Conservation (phyloP, 805 yeast species). For the Tetrapisispora taiwanensis region DNA sequence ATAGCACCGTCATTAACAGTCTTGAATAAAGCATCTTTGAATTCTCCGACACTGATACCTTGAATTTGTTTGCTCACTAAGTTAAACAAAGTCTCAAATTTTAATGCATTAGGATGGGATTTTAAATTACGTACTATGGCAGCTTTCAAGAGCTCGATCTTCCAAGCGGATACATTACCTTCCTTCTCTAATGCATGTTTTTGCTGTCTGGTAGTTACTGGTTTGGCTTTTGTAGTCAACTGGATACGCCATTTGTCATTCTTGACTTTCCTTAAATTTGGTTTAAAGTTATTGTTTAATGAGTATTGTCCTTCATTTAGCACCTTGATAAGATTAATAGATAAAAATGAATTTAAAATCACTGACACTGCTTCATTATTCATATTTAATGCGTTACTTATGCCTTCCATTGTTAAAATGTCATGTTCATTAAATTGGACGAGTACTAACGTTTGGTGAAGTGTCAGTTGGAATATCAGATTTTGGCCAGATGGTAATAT, state of each 20-base stretch:
- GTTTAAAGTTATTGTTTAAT: constrained; percentile 16
- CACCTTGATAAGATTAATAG: constrained; percentile 9
- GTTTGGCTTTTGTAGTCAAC: constrained; percentile 4
- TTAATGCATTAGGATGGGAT: constrained; percentile 6
- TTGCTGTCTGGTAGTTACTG: neutral
- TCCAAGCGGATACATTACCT: constrained; percentile 22
- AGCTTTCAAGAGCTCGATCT: constrained; percentile 21
- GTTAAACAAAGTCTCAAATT: constrained; percentile 8
- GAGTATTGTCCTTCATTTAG: constrained; percentile 4
- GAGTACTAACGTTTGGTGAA: constrained; percentile 21
- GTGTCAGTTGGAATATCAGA: constrained; percentile 17
- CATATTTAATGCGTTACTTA: constrained; percentile 6
- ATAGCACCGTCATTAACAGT: constrained; percentile 6
- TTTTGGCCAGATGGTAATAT: constrained; percentile 6
- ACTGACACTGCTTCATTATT: constrained; percentile 3
- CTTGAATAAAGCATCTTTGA: constrained; percentile 21
- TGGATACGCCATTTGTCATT: constrained; percentile 17
- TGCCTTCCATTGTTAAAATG: constrained; percentile 6
- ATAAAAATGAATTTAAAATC: constrained; percentile 16
- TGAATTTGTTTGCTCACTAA: constrained; percentile 9
- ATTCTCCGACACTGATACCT: constrained; percentile 27
- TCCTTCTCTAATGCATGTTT: constrained; percentile 10
- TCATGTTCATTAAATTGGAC: constrained; percentile 16
- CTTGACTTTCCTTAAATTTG: constrained; percentile 15
- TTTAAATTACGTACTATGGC: constrained; percentile 21